Percentiles rank a stretch among this genome's conserved stretches.
Conservation (phyloP, 116 monocot genomes). For the Zostera marina region DNA sequence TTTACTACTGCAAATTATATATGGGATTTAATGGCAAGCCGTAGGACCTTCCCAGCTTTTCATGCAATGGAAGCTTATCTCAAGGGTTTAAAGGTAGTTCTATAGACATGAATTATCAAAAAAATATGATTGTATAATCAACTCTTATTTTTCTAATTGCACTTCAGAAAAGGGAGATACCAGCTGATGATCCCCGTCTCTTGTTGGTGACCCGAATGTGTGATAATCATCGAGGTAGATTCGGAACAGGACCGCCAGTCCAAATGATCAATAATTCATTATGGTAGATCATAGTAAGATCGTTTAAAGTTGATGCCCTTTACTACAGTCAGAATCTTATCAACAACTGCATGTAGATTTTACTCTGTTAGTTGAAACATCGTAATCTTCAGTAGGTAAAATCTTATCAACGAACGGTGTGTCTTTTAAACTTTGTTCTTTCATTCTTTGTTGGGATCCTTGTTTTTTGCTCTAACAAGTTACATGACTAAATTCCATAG, state of each 20-base stretch:
- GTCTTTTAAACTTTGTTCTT: no score
- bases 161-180: conserved; percentile 44
- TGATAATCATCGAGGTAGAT: conserved; percentile 20
- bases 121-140: no score
- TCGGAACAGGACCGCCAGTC: conserved; percentile 3
- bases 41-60: conserved; percentile 30
- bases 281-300: background rate
- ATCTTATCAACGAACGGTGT: no score
- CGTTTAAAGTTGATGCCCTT: background rate
- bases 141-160: background rate
- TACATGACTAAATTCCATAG: no score
- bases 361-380: background rate
- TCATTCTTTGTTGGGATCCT: no score
- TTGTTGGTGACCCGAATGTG: conserved; percentile 28
- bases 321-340: background rate
- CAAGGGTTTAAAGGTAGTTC: conserved; percentile 63
- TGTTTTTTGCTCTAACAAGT: no score
- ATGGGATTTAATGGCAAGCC: conserved; percentile 79
- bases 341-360: background rate
- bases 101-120: background rate
- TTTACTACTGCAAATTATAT: conserved; percentile 77
- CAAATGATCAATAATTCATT: background rate
- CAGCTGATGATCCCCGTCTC: conserved; percentile 58
- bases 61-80: conserved; percentile 70
- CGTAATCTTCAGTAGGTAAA: no score